phyloP scores from a whole-genome alignment of 805 yeast genomes.

The Babjeviella inositovora region DNA sequence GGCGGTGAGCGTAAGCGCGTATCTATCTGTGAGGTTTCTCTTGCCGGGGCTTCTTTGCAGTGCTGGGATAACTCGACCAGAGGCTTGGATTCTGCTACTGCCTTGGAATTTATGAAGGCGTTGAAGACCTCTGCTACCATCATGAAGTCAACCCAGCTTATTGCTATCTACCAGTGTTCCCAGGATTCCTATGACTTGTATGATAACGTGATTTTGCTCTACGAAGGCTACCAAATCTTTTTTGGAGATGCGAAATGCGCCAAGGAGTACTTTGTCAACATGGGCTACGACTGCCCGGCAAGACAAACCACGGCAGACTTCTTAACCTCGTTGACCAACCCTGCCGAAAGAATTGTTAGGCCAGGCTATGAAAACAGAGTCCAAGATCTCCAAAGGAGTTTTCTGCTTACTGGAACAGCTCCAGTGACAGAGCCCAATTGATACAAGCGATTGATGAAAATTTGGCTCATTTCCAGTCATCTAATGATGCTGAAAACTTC shows the following conservation, averaged over 20 bases:
- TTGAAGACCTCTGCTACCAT: conserved; percentile 31
- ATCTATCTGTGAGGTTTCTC: conserved; percentile 31
- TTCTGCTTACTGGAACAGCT: conserved; percentile 28
- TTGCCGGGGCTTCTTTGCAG: conserved; percentile 28
- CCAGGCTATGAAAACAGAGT: conserved; percentile 25
- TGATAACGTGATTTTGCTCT: conserved; percentile 33
- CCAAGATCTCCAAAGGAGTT: conserved; percentile 39
- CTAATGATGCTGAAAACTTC: conserved; percentile 6
- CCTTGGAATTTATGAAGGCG: conserved; percentile 37
- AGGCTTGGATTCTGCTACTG: conserved; percentile 51
- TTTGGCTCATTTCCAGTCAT: conserved; percentile 3
- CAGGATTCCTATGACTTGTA: conserved; percentile 37
- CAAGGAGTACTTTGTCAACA: conserved; percentile 25
- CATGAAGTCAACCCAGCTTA: conserved; percentile 32
- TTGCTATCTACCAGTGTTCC: conserved; percentile 48
- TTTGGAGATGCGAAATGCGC: conserved; percentile 31
- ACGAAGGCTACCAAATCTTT: conserved; percentile 40
- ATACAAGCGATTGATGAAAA: conserved; percentile 24
- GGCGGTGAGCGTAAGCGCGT: conserved; percentile 46
- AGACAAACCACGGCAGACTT: conserved; percentile 48
- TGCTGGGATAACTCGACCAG: conserved; percentile 52
- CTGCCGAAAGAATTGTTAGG: conserved; percentile 26
- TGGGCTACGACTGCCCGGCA: conserved; percentile 41
- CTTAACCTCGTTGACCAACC: conserved; percentile 37
- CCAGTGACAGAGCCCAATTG: conserved; percentile 20